Evolutionary conservation across 2,329 filamentous ascomycete genomes (phyloP), one percentile per base, ranked within the genome.

Genomic region (Pyrenochaeta sp.): DNA sequence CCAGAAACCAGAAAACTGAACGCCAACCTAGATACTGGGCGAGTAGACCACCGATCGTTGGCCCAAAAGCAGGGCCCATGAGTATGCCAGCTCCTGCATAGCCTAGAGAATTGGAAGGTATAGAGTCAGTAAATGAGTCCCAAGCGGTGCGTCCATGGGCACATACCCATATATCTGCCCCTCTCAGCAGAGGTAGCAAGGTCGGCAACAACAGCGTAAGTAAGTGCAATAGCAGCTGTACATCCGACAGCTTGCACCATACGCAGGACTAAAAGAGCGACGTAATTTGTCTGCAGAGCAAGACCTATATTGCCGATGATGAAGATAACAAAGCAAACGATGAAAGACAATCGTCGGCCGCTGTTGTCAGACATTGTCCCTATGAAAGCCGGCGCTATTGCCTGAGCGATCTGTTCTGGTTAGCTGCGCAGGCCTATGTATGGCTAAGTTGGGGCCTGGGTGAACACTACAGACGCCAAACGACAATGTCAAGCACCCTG

Each of bases 171-270:
- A 68, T 91, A 93, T 61, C 84, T 86, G 0, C 91, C 91, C 64
- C 91, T 82, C 72, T 94, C 90, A 0, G 87, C 84, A 45, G 85
- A 88, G 0, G 89, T 87, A 0, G 88, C 83, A 3, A 93, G 82
- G 66, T 95, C 91, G 0, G 90, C 88, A 8, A 93, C 85, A 2
- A 93, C 87, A 1, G 88, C 91, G 62, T 86, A 90, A 0, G 86
- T 86, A 1, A 95, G 79, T 0, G 91, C 64, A 28, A 81, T 80
- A 2, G 77, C 77, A 9, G 77, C 76, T 28, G 77, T 78, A 34
- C 75, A 75, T 0, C 80, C 80, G 50, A 73, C 63, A 56, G 78
- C 75, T 59, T 82, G 76, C 4, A 78, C 46, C 56, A 73, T 71
- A 6, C 76, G 71, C 7, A 78, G 59, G 8, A 78, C 56, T 6